phyloP scores from a whole-genome alignment of 441 rosid species.

The Metrosideros polymorpha region DNA sequence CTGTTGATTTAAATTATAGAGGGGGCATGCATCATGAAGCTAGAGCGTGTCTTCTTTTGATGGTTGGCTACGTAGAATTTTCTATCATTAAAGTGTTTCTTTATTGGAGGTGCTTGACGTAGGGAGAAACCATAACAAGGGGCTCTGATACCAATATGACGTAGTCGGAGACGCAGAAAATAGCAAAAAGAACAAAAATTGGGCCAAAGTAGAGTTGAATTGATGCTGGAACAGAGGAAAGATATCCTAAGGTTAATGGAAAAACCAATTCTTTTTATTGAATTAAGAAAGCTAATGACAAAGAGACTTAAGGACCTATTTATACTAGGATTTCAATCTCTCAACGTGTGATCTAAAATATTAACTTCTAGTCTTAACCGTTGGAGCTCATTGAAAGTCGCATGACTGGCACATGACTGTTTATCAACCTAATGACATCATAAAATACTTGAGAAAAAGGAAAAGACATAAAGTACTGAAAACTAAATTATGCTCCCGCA shows the following conservation, averaged over 20 bases:
- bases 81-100: background rate
- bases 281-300: background rate
- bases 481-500: background rate
- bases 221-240: background rate
- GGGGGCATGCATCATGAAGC: background rate
- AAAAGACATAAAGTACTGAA: background rate
- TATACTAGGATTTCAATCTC: background rate
- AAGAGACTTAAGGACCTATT: background rate
- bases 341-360: background rate
- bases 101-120: background rate
- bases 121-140: background rate
- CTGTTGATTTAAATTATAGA: background rate
- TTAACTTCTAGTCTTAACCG: background rate
- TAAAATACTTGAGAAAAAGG: background rate
- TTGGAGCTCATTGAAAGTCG: background rate
- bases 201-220: background rate
- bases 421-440: background rate
- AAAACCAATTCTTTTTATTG: background rate
- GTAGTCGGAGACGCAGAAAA: background rate
- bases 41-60: background rate
- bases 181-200: background rate
- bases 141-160: background rate
- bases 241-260: background rate
- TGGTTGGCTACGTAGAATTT: background rate
- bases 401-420: background rate